Conservation (phyloP, 129 eudicot genomes). For the Tanacetum coccineum region DNA sequence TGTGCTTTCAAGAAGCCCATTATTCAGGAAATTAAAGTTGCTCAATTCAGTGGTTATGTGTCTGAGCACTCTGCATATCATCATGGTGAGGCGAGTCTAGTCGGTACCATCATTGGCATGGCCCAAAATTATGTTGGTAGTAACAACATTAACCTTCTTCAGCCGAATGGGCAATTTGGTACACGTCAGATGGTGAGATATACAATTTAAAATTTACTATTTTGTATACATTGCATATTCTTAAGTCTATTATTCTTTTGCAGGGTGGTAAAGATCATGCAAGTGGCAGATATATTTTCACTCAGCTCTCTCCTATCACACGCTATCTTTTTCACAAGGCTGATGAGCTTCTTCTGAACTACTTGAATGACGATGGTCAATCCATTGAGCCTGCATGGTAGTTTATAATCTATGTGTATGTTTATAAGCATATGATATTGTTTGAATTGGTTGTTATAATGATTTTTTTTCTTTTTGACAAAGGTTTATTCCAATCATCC, state of each 20-base stretch:
- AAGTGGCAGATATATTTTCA: conserved; percentile 78
- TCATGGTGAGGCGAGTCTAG: conserved; percentile 90
- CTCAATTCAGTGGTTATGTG: conserved; percentile 87
- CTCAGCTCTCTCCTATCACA: conserved; percentile 58
- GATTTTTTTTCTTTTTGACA: conserved; percentile 9
- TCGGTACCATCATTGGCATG: conserved; percentile 82
- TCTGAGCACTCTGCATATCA: conserved; percentile 89
- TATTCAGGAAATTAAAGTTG: conserved; percentile 70
- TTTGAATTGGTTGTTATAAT: background rate
- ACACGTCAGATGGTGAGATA: conserved; percentile 70
- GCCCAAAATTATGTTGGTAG: conserved; percentile 86
- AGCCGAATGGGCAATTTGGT: conserved; percentile 85
- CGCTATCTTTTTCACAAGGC: conserved; percentile 69
- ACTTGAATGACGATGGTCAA: conserved; percentile 85
- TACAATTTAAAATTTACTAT: background rate
- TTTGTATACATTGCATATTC: background rate
- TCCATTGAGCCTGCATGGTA: conserved; percentile 83
- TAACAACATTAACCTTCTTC: conserved; percentile 75
- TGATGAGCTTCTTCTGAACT: conserved; percentile 72
- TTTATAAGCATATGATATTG: background rate
- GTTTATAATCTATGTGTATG: background rate
- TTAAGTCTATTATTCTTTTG: background rate
- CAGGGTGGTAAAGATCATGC: conserved; percentile 99
- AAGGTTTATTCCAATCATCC: conserved; percentile 81
- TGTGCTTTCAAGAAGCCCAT: conserved; percentile 78